Base-by-base conservation (phyloP, 1,284 basidiomycete species). In the Irpex sp. region DNA sequence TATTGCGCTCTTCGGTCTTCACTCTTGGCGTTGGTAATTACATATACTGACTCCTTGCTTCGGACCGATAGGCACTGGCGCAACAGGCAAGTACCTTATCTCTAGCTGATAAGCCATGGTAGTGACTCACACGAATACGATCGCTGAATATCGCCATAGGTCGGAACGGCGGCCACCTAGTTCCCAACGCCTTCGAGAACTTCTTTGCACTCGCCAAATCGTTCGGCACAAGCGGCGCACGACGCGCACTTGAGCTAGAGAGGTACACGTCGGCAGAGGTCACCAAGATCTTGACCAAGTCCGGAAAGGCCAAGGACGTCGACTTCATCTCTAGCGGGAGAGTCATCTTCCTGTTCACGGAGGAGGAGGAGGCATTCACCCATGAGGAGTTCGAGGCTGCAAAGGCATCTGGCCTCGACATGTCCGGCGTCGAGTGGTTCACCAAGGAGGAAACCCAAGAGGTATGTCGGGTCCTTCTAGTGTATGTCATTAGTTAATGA, bases 81-180 rank as follows among this genome's bases (percentile, higher is more conserved):
- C 56, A 15, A 54, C 59, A 49, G 56, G 56, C 54, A 31, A 35
- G 62, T 4, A 26, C 3, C 26, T 26, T 26, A 26, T 26, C 26
- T 26, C 26, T 26, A 26, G 26, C 26, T 26, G 26, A 26, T 26
- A 26, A 26, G 26, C 26, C 26, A 26, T 3, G 26, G 26, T 26
- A 26, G 26, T 26, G 26, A 26, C 26, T 26, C 26, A 26, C 26
- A 26, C 26, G 26, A 26, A 26, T 26, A 26, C 26, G 26, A 26
- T 26, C 26, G 26, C 26, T 26, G 26, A 26, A 26, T 26, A 26
- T 26, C 26, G 26, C 26, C 53, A n/a, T 61, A 90, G 90, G 90
- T 61, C 77, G 91, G 15, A 93, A 93, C 66, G 91, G 91, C 0
- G 91, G 92, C 0, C 91, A 94, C 69, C 79, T 93, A 19, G 87